Evolutionary conservation across 768 basidiomycete species (phyloP), one percentile per base, ranked within the genome.

Genomic region (Lepiota venenata): DNA sequence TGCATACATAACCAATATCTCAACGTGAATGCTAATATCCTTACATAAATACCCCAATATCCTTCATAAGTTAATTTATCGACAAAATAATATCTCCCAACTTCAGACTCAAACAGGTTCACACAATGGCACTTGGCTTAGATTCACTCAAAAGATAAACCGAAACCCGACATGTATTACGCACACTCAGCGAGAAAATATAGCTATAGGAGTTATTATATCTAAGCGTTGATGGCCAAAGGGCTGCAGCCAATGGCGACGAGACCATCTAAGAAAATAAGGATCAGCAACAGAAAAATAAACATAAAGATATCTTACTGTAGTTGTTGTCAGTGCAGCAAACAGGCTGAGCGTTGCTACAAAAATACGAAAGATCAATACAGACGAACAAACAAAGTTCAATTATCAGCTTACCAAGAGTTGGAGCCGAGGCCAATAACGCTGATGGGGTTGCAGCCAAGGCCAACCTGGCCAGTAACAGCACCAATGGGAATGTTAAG

Each of bases 271-370:
- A 18, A 14, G 27, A 22, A 14, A 27, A 25, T n/a, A 35, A 11
- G 25, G 4, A 36, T 47, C 2, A 47, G 11, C 36, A 35, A 18
- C 25, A 9, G 32, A 20, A 7, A 14, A 11, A 35, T 2, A 47
- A 3, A 15, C 43, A 25, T 6, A 21, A 18, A 36, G 36, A 40
- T n/a, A 14, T 11, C 52, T 46, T 21, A 53, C 52, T 46, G 43
- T 45, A 53, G 38, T 36, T 32, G 52, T 44, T 46, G 42, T 22
- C 22, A 7, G 22, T 11, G 35, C 52, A 53, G 43, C 52, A 53
- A 45, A 46, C 42, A 4, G 52, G 52, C 15, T 53, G 52, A 3
- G 41, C 42, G 25, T 21, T 46, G 42, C 52, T 53, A 36, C 39
- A 9, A 27, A 39, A 2, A n/a, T n/a, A n/a, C n/a, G 37, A 10